Conservation (phyloP, 139 green algal genomes). For the Pleodorina starrii region DNA sequence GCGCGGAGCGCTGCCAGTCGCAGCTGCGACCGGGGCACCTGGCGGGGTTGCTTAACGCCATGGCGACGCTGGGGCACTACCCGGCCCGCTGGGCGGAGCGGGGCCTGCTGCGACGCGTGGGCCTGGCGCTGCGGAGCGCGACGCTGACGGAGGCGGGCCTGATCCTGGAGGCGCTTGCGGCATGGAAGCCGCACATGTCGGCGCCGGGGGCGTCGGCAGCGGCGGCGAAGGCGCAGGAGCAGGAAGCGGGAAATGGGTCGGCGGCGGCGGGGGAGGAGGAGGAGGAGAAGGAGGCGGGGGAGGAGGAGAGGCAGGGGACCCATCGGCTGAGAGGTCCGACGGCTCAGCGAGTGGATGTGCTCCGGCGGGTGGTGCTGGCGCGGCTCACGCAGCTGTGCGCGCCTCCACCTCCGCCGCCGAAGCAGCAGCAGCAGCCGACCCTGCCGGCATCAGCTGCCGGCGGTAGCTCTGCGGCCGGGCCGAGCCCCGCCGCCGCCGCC, state of each 20-base stretch:
- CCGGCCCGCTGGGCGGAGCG: neutral
- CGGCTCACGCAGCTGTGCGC: conserved; percentile 21
- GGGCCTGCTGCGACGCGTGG: conserved; percentile 2
- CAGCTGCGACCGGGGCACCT: neutral
- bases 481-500: neutral
- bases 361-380: neutral
- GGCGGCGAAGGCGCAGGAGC: neutral
- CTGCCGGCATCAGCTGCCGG: neutral
- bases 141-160: neutral
- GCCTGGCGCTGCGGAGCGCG: neutral
- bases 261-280: neutral
- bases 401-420: neutral
- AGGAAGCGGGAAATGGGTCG: neutral
- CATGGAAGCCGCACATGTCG: neutral
- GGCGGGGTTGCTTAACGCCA: neutral
- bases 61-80: conserved; percentile 33
- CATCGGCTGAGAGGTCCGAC: neutral
- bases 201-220: neutral
- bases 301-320: neutral
- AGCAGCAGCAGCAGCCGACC: neutral
- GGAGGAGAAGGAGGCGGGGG: neutral
- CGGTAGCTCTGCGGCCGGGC: neutral
- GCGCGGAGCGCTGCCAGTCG: neutral
- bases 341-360: neutral
- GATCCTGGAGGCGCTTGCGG: conserved; percentile 7